Conservation (phyloP, 176 grass and related monocot genomes). For the Coix lacrymajobi region DNA sequence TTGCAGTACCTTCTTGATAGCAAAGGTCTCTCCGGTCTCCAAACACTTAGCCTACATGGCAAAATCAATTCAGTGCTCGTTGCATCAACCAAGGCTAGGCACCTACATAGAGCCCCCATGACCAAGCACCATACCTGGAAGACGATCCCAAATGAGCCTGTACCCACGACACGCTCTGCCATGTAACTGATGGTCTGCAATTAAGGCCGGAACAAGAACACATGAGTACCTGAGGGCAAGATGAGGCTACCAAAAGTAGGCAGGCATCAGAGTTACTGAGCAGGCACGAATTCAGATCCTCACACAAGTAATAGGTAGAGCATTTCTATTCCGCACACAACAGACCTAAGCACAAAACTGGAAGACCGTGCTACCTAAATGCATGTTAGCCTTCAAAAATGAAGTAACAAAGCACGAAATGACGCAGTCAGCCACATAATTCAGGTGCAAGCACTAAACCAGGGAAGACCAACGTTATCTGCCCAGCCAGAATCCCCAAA, state of each 20-base stretch:
- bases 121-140: slow-evolving; percentile 50
- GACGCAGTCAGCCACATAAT: not conserved
- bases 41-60: slow-evolving; percentile 78
- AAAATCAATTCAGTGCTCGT: not conserved
- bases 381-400: not conserved
- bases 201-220: not conserved
- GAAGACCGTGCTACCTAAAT: not conserved
- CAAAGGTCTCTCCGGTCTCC: slow-evolving; percentile 80
- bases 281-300: not conserved
- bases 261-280: not conserved
- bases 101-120: not conserved
- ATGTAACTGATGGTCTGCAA: slow-evolving; percentile 79
- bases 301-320: not conserved
- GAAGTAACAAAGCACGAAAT: not conserved
- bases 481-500: not conserved
- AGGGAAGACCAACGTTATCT: not conserved
- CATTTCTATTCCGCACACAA: not conserved
- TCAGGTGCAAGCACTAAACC: not conserved
- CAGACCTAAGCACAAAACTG: not conserved
- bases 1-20: slow-evolving; percentile 98
- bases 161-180: slow-evolving; percentile 72
- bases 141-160: slow-evolving; percentile 79
- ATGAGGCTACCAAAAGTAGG: not conserved
- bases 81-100: not conserved
- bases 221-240: not conserved